Base-by-base conservation (phyloP, 129 eudicot genomes). In the Chrysanthemum lavandulifolium region DNA sequence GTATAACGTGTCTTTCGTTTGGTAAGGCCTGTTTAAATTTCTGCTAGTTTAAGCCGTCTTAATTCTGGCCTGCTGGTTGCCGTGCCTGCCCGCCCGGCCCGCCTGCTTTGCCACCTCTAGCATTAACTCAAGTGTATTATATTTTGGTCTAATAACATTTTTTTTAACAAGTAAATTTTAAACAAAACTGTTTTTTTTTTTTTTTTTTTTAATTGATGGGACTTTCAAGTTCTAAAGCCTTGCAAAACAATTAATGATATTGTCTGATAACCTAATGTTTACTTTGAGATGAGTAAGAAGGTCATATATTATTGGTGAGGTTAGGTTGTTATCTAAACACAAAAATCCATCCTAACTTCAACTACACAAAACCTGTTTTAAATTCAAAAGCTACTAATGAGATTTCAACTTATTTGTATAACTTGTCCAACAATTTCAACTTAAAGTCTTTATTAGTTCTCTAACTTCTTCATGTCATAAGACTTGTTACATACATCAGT, bases 331-430 rank as follows among this genome's bases (percentile, higher is more conserved):
- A 5, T 61, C 69, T 50, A 60, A 69, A 31, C 75, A 76, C 75
- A 76, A 68, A 68, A 76, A 50, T 76, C 81, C 81, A 76, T 68
- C 75, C 81, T 69, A 76, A 68, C 75, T 50, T 69, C 81, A 76
- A 61, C 81, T 13, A 76, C 70, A 69, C 68, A 43, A 76, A 69
- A 58, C 69, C 62, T 60, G 73, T 67, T 67, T 76, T 76, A 48
- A 68, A 68, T n/a, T 58, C 61, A 56, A 25, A 67, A 21, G 40
- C 19, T 15, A 76, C 70, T 62, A n/a, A n/a, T n/a, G 33, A 59
- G 13, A 49, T 53, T 47, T 49, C 43, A 29, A 15, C 6, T 45
- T 15, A 57, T 57, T 45, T 25, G 12, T 49, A 5, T 57, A 61
- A 66, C 57, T 75, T 25, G 13, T 66, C 51, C 51, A 49, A 7